These are phyloP conservation scores for Effrenium voratum DNA, from an alignment of 73 alveolate species.

Conservation along the genomic window DNA sequence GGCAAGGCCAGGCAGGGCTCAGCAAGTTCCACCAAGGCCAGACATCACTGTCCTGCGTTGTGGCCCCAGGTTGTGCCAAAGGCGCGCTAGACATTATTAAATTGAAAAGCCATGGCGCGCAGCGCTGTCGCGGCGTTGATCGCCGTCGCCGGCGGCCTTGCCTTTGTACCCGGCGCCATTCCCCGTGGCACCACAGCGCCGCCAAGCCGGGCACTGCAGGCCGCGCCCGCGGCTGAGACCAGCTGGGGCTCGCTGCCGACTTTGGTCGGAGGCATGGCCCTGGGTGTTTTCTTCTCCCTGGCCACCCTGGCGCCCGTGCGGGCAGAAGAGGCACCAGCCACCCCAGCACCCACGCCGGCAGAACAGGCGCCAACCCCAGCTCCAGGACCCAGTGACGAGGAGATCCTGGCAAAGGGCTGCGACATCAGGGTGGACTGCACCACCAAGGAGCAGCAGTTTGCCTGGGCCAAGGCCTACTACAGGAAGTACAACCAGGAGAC, in stretches of 20 bases:
- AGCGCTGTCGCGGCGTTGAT: constrained; percentile 14
- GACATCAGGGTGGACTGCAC: constrained; percentile 53
- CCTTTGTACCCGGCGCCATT: constrained; percentile 17
- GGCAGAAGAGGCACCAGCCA: constrained; percentile 33
- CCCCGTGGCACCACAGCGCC: neutral
- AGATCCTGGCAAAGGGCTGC: constrained; percentile 65
- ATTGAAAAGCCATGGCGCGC: constrained; percentile 75
- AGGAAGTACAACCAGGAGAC: constrained; percentile 46
- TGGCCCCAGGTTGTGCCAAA: too few species aligned
- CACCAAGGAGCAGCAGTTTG: constrained; percentile 59
- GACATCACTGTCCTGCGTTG: too few species aligned
- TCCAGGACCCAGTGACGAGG: constrained; percentile 28
- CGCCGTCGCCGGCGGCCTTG: constrained; percentile 37
- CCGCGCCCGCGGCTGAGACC: constrained; percentile 12
- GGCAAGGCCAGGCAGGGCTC: too few species aligned
- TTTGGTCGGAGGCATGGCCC: constrained; percentile 31
- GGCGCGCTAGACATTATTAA: too few species aligned
- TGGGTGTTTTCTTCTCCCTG: constrained; percentile 26
- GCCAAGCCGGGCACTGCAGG: neutral
- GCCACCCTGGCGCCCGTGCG: constrained; percentile 39
- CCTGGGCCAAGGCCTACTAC: constrained; percentile 53
- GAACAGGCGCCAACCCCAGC: neutral
- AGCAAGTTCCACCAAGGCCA: too few species aligned
- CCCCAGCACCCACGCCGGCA: neutral
- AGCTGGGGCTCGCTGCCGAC: constrained; percentile 33